Conservation (phyloP, 2,329 filamentous ascomycete species). For the Akanthomyces muscarius region DNA sequence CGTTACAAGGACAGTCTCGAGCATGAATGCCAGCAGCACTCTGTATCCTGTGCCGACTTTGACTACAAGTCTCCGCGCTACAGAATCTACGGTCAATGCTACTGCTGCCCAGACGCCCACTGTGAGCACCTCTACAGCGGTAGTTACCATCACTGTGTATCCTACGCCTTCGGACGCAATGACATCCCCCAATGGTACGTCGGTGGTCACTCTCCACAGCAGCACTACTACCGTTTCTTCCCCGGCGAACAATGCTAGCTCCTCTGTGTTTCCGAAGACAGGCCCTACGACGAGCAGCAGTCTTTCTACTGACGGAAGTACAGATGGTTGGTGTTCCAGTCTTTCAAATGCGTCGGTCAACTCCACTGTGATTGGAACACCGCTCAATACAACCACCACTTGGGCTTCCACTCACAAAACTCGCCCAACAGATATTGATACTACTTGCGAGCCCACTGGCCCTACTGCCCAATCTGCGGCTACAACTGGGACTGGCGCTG, state of each 20-base stretch:
- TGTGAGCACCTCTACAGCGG: not conserved
- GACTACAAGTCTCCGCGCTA: not conserved
- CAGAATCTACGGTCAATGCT: not conserved
- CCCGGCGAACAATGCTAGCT: not conserved
- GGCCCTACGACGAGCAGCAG: not conserved
- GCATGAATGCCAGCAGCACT: not conserved
- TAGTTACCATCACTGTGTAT: slow-evolving; percentile 13
- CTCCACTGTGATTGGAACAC: slow-evolving; percentile 2
- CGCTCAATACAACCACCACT: not conserved
- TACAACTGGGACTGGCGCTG: not conserved
- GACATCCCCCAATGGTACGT: not conserved
- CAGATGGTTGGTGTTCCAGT: not conserved
- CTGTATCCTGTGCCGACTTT: not conserved
- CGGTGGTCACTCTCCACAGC: not conserved
- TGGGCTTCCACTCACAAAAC: not conserved
- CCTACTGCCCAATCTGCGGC: not conserved
- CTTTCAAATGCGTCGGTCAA: not conserved
- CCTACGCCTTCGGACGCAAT: not conserved
- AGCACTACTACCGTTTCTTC: not conserved
- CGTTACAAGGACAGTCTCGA: not conserved
- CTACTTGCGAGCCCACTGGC: not conserved
- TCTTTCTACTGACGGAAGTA: not conserved
- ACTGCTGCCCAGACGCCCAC: not conserved
- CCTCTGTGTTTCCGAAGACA: not conserved
- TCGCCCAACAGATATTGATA: not conserved